Evolutionary conservation across 371 early-diverging fungal species (phyloP), one percentile per base, ranked within the genome.

Genomic region (Mortierella sp.): DNA sequence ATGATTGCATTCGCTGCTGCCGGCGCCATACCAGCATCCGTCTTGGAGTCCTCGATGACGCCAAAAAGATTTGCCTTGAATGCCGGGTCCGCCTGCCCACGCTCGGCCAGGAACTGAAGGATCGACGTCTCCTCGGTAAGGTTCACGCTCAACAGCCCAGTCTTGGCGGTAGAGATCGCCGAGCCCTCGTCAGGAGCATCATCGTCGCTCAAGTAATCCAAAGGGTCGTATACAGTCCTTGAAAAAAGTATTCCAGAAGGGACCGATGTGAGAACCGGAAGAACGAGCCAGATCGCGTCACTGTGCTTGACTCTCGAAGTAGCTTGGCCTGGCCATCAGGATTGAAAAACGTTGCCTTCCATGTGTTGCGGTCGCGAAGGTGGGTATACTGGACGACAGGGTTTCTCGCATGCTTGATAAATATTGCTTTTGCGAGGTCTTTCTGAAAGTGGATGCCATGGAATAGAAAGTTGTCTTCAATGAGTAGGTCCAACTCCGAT

Each of bases 231-330:
- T 2, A 60, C 28, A 14, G 31, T 16, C 31, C 60, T 26, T 3
- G 60, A 60, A 28, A 60, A 31, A 60, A 31, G 26, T 78, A 72
- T 9, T 78, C 78, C 42, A 63, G 73, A 0, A 78, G 6, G 0
- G 78, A 78, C 0, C 50, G 58, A n/a, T 78, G 78, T 24, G 63
- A 44, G 16, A 78, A 72, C 0, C 60, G 78, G 16, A 31, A 60
- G 16, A 16, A 31, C 14, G 28, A 16, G 5, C 60, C 60, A 0
- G 60, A 60, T 4, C 78, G 78, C 0, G 2, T n/a, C 19, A 78
- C 47, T 10, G 78, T 72, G 14, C 65, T 50, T 1, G 72, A 28
- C 11, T 72, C 72, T 3, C 31, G 72, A 19, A 78, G 73, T 7
- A 78, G 11, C 10, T 31, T 19, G 4, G 28, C 13, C 34, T 48